Evolutionary conservation across 129 eudicot species (phyloP).

Genomic region (Saussurea involucrata): DNA sequence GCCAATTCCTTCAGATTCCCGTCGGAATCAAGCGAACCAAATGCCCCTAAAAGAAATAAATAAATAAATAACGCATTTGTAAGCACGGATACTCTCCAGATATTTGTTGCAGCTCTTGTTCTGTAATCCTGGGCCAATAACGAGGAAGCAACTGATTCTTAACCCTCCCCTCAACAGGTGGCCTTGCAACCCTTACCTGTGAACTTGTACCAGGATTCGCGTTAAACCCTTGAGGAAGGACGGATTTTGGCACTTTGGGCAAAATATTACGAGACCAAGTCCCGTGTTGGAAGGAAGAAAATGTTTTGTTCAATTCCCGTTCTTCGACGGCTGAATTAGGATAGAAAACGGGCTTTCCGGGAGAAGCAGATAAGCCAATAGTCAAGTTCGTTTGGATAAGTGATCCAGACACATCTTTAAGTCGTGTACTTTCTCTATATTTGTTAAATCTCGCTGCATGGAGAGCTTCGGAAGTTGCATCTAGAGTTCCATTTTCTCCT

Average conservation of each 20-base stretch:
- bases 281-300: slow-evolving; percentile 41
- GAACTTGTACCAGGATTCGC: slow-evolving; percentile 18
- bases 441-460: slow-evolving; percentile 6
- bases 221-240: background rate
- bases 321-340: slow-evolving; percentile 26
- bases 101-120: slow-evolving; percentile 74
- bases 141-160: slow-evolving; percentile 77
- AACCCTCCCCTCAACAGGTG: slow-evolving; percentile 66
- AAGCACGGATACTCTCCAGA: slow-evolving; percentile 78
- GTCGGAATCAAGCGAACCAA: too few species aligned
- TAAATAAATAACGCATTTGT: background rate
- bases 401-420: slow-evolving; percentile 28
- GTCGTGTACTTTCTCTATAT: too few species aligned
- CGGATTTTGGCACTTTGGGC: slow-evolving; percentile 42
- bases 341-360: slow-evolving; percentile 20
- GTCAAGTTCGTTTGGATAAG: slow-evolving; percentile 50
- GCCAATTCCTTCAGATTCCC: too few species aligned
- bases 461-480: slow-evolving; percentile 23
- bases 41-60: background rate
- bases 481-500: background rate
- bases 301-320: slow-evolving; percentile 24
- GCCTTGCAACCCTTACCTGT: slow-evolving; percentile 61
- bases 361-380: slow-evolving; percentile 39
- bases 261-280: slow-evolving; percentile 40
- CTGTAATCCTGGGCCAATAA: slow-evolving; percentile 80